Conservation (phyloP, 2,329 filamentous ascomycete species). For the Drechslerella dactyloides region DNA sequence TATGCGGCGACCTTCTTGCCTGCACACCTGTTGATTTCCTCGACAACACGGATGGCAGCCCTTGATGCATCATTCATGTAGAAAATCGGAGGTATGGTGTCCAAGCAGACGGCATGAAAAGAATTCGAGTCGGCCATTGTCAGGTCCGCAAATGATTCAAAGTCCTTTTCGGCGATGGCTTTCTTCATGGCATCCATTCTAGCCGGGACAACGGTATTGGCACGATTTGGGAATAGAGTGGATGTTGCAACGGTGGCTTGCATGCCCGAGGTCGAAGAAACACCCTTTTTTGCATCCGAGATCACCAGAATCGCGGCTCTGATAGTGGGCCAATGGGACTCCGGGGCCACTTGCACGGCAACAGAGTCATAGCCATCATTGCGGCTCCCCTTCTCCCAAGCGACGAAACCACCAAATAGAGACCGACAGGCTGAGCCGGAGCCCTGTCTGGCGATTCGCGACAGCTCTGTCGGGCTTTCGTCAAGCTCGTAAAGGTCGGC, state of each 20-base stretch:
- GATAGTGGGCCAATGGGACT: slow-evolving; percentile 94
- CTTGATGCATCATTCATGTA: slow-evolving; percentile 95
- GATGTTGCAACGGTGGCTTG: slow-evolving; percentile 94
- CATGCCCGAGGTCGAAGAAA: slow-evolving; percentile 92
- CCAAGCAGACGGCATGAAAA: slow-evolving; percentile 93
- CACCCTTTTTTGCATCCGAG: slow-evolving; percentile 92
- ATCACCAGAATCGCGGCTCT: slow-evolving; percentile 88
- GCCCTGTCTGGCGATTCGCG: slow-evolving; percentile 87
- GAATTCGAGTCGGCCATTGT: slow-evolving; percentile 97
- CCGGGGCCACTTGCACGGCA: slow-evolving; percentile 85
- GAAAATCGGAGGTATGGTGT: slow-evolving; percentile 96
- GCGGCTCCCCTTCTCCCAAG: slow-evolving; percentile 78
- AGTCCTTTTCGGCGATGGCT: slow-evolving; percentile 78
- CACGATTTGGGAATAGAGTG: slow-evolving; percentile 79
- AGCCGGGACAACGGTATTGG: slow-evolving; percentile 76
- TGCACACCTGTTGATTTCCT: slow-evolving; percentile 81
- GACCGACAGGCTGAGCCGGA: slow-evolving; percentile 93
- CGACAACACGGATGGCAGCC: slow-evolving; percentile 84
- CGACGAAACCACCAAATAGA: slow-evolving; percentile 93
- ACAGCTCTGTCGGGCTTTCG: slow-evolving; percentile 80
- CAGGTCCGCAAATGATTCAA: slow-evolving; percentile 82
- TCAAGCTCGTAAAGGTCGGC: slow-evolving; percentile 89
- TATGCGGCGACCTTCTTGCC: slow-evolving; percentile 86
- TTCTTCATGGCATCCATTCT: slow-evolving; percentile 85
- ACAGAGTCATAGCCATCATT: slow-evolving; percentile 83